phyloP scores from a whole-genome alignment of 352 stramenopile genomes.

The Phytopythium mirpurense region DNA sequence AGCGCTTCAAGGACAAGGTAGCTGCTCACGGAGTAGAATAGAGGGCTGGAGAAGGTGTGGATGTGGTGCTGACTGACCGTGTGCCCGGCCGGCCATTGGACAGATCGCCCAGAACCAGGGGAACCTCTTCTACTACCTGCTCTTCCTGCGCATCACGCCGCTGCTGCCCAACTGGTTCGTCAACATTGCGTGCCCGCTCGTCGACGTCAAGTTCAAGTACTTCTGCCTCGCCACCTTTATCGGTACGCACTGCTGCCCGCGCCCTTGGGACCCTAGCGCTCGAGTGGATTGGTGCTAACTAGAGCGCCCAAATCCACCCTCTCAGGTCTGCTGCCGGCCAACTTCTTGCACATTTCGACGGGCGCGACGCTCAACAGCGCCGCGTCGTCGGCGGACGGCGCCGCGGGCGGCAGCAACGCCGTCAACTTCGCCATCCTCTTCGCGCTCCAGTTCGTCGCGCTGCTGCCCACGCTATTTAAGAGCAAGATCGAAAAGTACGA shows the following conservation, averaged over 20 bases:
- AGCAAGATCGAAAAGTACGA: slow-evolving; percentile 83
- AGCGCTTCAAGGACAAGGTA: slow-evolving; percentile 73
- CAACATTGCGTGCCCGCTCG: slow-evolving; percentile 83
- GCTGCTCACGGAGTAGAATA: too few species aligned
- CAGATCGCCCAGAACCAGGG: slow-evolving; percentile 76
- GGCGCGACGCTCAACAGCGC: slow-evolving; percentile 75
- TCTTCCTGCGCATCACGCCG: slow-evolving; percentile 87
- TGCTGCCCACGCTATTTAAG: slow-evolving; percentile 84
- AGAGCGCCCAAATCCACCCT: neutral
- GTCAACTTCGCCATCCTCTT: slow-evolving; percentile 83
- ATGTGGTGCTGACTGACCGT: slow-evolving; percentile 4
- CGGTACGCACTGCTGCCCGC: slow-evolving; percentile 27
- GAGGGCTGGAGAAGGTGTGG: too few species aligned
- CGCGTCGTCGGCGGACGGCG: slow-evolving; percentile 19
- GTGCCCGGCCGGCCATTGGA: neutral
- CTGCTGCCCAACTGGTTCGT: slow-evolving; percentile 89
- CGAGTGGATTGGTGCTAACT: too few species aligned
- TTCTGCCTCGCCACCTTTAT: slow-evolving; percentile 84
- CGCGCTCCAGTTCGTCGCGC: slow-evolving; percentile 75
- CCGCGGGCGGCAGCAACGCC: slow-evolving; percentile 52
- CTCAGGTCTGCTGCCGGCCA: slow-evolving; percentile 63
- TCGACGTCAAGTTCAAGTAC: slow-evolving; percentile 79
- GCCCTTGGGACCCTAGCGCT: too few species aligned
- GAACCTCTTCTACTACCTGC: slow-evolving; percentile 87
- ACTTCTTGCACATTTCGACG: slow-evolving; percentile 84